Base-by-base conservation (phyloP, 2,329 filamentous ascomycete species). In the Sporothrix curviconia region DNA sequence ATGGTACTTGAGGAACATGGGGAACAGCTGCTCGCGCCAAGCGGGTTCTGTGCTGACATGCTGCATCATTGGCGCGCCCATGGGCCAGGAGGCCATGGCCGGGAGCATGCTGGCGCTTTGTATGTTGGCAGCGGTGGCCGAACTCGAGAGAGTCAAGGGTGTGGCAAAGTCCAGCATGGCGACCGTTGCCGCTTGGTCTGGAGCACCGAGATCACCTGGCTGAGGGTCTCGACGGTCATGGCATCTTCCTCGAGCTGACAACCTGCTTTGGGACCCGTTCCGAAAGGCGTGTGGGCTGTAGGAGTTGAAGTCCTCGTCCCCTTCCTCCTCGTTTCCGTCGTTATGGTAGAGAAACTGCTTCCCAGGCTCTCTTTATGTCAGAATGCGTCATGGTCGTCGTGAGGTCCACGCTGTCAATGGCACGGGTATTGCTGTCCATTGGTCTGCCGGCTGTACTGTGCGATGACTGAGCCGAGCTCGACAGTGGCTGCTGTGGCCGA, bases 21-120 rank as follows among this genome's bases (percentile, higher is more conserved):
- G 57, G 34, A 57, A 59, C n/a, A 64, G 59, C 46, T 64, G 60
- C 55, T 61, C 59, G 4, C 62, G 59, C 59, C 61, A 64, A 2
- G 30, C 59, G 3, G 60, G 24, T 1, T 59, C 47, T 3, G 61
- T 15, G 8, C 44, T 14, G 7, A 62, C 25, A 9, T 54, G 53
- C 5, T 37, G 50, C 3, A 25, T 7, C 1, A 56, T 15, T 1
- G 54, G 58, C 7, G 57, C 55, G 37, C 36, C 44, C 0, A 44
- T 7, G 15, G 46, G 22, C 37, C 36, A 40, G 3, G 22, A 9
- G 11, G 9, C 14, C 32, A 40, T 34, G 24, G 37, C 12, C n/a
- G n/a, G n/a, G 14, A 34, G 5, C 17, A 50, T 25, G 28, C 8
- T 24, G 14, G 25, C 3, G 7, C 25, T 34, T 3, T 11, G 19